A percentile compares a stretch with the other conserved stretches of the same genome.
Evolutionary conservation across 345 rosid species (phyloP).

Genomic region (Dipteronia dyeriana): DNA sequence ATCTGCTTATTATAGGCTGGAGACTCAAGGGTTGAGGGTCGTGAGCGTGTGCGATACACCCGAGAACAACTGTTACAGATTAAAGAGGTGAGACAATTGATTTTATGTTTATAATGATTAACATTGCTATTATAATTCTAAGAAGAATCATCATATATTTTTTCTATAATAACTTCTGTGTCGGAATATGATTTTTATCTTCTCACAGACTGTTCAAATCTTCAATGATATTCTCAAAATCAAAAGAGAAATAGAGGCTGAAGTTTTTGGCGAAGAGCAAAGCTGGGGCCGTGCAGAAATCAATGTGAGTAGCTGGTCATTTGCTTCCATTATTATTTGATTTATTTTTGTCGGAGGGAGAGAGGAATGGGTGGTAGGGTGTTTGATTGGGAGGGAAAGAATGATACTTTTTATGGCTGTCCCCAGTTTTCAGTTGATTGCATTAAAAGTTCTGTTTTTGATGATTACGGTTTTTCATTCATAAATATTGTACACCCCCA

Average conservation of each 20-base stretch:
- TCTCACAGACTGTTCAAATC: slow-evolving; percentile 46
- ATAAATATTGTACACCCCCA: background rate
- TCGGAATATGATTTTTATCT: slow-evolving; percentile 13
- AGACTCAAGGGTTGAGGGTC: slow-evolving; percentile 61
- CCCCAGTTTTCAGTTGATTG: background rate
- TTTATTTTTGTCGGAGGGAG: background rate
- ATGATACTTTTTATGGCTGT: background rate
- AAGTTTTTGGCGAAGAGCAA: slow-evolving; percentile 76
- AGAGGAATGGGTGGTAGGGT: background rate
- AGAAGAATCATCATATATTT: background rate
- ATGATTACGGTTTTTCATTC: background rate
- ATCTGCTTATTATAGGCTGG: slow-evolving; percentile 52
- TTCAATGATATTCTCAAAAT: slow-evolving; percentile 67
- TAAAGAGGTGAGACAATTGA: slow-evolving; percentile 47
- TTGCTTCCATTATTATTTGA: slow-evolving; percentile 1
- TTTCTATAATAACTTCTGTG: background rate
- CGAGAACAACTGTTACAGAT: slow-evolving; percentile 75
- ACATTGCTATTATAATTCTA: background rate
- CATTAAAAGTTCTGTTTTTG: background rate
- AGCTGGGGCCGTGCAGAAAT: slow-evolving; percentile 64
- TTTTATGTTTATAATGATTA: slow-evolving; percentile 1
- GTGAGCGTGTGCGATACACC: slow-evolving; percentile 61
- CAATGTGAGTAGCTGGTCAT: slow-evolving; percentile 47
- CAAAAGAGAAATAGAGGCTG: slow-evolving; percentile 64
- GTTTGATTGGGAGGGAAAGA: background rate